Conservation (phyloP, 2,329 filamentous ascomycete species). For the Sordariomycetes sp. region DNA sequence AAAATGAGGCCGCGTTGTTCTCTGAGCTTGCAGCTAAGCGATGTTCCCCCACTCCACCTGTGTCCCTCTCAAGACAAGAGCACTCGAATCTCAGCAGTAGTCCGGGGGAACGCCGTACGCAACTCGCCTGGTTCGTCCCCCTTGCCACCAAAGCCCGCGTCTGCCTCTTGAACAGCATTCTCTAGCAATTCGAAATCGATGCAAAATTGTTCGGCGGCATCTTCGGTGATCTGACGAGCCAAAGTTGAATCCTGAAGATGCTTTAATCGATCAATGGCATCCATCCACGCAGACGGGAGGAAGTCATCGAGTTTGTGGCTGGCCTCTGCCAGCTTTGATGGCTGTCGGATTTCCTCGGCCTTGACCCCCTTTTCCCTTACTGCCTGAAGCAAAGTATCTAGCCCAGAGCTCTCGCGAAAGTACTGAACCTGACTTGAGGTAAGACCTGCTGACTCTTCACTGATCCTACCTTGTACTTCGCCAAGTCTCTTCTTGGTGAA, state of each 20-base stretch:
- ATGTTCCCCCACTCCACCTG: too few relatives aligned
- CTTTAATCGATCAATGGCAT: constrained; percentile 75
- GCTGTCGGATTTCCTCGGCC: constrained; percentile 39
- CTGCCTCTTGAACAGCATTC: constrained; percentile 34
- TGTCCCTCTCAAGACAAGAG: constrained; percentile 44
- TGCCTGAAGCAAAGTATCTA: constrained; percentile 24
- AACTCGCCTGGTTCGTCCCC: constrained; percentile 12
- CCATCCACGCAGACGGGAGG: constrained; percentile 84
- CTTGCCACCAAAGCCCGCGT: constrained; percentile 17
- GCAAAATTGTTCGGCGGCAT: constrained; percentile 77
- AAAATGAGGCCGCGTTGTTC: background rate
- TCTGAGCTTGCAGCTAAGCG: too few relatives aligned
- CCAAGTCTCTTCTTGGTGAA: constrained; percentile 52
- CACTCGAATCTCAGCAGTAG: constrained; percentile 50
- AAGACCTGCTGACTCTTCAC: constrained; percentile 46
- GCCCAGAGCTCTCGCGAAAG: constrained; percentile 65
- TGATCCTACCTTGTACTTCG: constrained; percentile 47
- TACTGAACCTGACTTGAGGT: constrained; percentile 61
- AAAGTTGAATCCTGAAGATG: constrained; percentile 63
- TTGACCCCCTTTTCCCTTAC: constrained; percentile 29
- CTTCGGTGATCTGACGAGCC: constrained; percentile 68
- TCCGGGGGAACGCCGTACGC: constrained; percentile 43
- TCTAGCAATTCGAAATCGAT: constrained; percentile 65
- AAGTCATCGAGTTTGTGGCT: constrained; percentile 82
- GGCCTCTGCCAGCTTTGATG: constrained; percentile 46